These are phyloP conservation scores for Globisporangium emineosum DNA, from an alignment of 352 stramenopile genomes.

Conservation along the genomic window DNA sequence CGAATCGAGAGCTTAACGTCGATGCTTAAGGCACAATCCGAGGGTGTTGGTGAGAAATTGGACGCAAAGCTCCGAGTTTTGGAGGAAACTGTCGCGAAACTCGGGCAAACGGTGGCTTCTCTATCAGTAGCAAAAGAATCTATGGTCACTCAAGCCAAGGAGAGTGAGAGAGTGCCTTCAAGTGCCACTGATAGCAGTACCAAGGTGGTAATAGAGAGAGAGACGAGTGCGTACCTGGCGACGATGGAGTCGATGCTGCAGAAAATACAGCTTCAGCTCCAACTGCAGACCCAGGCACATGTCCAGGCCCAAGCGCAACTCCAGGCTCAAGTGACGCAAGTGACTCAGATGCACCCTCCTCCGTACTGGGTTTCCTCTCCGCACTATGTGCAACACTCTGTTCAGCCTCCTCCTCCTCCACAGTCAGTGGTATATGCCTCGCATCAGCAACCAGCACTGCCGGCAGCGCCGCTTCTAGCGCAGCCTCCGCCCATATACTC, in stretches of 20 bases:
- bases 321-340: slow-evolving; percentile 19
- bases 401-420: not conserved
- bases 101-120: not conserved
- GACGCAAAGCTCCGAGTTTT: not conserved
- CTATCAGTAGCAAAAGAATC: slow-evolving; percentile 2
- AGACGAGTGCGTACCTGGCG: slow-evolving; percentile 32
- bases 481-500: not conserved
- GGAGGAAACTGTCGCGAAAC: slow-evolving; percentile 6
- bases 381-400: not conserved
- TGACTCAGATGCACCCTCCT: slow-evolving; percentile 5
- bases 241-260: slow-evolving; percentile 57
- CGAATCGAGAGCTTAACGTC: slow-evolving; percentile 9
- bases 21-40: slow-evolving; percentile 10
- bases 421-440: not conserved
- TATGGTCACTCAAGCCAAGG: not conserved
- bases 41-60: not conserved
- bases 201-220: slow-evolving; percentile 18
- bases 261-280: slow-evolving; percentile 65
- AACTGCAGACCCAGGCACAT: slow-evolving; percentile 37
- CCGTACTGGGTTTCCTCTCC: slow-evolving; percentile 15
- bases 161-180: not conserved
- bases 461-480: not conserved
- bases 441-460: not conserved
- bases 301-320: slow-evolving; percentile 18
- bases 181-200: not conserved